phyloP scores from a whole-genome alignment of 2,329 filamentous ascomycete species.

The Paecilomyces variotii region DNA sequence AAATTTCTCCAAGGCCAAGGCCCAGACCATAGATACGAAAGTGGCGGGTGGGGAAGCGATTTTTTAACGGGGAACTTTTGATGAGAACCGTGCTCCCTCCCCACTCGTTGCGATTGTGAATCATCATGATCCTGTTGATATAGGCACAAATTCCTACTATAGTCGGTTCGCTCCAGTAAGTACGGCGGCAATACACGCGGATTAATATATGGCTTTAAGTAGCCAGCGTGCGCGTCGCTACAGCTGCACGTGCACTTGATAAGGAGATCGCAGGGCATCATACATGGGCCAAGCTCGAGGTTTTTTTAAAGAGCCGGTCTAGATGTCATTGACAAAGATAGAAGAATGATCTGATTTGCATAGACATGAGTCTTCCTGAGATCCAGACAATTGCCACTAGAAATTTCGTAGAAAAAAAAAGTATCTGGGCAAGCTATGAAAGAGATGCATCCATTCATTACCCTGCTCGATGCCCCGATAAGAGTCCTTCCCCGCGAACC shows the following conservation, averaged over 20 bases:
- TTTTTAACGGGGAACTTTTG: not conserved
- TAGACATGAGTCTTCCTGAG: not conserved
- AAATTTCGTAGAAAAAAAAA: not conserved
- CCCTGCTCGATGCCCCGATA: not conserved
- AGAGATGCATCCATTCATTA: not conserved
- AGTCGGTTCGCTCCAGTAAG: not conserved
- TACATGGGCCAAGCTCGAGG: not conserved
- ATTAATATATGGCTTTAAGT: not conserved
- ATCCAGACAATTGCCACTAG: not conserved
- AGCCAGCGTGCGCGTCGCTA: not conserved
- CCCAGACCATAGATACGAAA: not conserved
- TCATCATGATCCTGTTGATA: not conserved
- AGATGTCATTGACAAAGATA: not conserved
- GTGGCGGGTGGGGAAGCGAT: not conserved
- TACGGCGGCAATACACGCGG: not conserved
- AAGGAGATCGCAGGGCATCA: not conserved
- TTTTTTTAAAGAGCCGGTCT: too few species aligned
- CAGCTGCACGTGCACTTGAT: not conserved
- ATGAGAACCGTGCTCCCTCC: not conserved
- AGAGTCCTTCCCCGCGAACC: not conserved
- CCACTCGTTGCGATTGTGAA: not conserved
- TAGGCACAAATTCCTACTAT: not conserved
- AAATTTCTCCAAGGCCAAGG: not conserved
- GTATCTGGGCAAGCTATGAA: not conserved
- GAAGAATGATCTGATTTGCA: not conserved